Evolutionary conservation across 371 early-diverging fungal genomes (phyloP), one percentile per base, ranked within the genome.

Genomic region (Amoeboaphelidium protococcarum): DNA sequence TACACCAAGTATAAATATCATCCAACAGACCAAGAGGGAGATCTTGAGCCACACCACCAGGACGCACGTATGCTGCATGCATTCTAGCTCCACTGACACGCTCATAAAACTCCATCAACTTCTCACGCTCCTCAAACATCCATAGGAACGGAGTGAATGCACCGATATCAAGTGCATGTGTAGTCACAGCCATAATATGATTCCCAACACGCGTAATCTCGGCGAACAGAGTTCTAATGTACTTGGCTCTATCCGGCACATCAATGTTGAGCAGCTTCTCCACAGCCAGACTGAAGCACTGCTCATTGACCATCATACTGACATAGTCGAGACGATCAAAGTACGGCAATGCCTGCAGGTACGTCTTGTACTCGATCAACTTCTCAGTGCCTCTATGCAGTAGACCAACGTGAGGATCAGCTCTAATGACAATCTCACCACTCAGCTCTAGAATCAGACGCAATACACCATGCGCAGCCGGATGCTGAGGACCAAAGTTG

Each of bases 401-500:
- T 42, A 94, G 71, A 55, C 95, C 95, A 57, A 94, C 74, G 60
- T 94, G 95, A 40, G 95, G 91, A 67, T 94, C 95, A 21, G 88
- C 84, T 46, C 89, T 76, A 23, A 79, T 61, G 48, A 95, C 78
- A 53, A 77, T 74, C 63, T 91, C 92, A 50, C 92, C 95, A 50
- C 76, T 71, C 48, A 95, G 63, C 61, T 91, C 92, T 58, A 91
- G 61, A 62, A 95, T 86, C 58, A 95, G 61, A 56, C 95, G 85
- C 61, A 95, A 69, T 60, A 95, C 95, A 58, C 95, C 95, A 81
- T 95, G 95, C 48, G 95, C 95, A 40, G 95, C 95, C 24, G 95
- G 95, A 72, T 95, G 95, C 68, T 95, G 95, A 41, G 95, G 95
- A 46, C 95, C 95, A 65, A 95, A 91, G 71, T 95, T 95, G 68